Percentiles rank a stretch among this genome's conserved stretches.
These are phyloP conservation scores for Ceratobasidium sp. DNA, from an alignment of 1,284 basidiomycete species.

Conservation along the genomic window DNA sequence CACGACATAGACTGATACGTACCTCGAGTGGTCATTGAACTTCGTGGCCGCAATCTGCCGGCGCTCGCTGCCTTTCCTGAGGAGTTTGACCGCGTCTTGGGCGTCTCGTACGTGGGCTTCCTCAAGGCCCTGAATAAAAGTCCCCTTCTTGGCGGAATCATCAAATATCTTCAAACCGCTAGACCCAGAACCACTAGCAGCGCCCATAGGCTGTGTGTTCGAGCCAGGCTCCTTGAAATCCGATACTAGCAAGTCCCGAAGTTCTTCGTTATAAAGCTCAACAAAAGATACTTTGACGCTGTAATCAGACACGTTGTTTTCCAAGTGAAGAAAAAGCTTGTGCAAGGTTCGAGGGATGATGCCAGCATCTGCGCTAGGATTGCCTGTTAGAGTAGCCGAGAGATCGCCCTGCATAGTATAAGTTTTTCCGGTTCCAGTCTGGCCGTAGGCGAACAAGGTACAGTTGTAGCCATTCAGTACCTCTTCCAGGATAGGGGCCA, in stretches of 20 bases:
- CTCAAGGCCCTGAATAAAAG: slow-evolving; percentile 95
- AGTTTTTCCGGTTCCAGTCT: slow-evolving; percentile 99
- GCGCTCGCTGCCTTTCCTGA: slow-evolving; percentile 90
- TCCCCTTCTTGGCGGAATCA: slow-evolving; percentile 87
- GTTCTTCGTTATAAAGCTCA: slow-evolving; percentile 99
- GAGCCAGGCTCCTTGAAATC: slow-evolving; percentile 76
- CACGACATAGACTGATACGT: not conserved
- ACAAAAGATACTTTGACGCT: slow-evolving; percentile 95
- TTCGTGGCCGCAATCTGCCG: slow-evolving; percentile 97
- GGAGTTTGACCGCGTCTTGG: slow-evolving; percentile 85
- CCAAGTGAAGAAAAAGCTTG: slow-evolving; percentile 91
- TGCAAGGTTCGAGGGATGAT: slow-evolving; percentile 98
- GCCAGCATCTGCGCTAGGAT: slow-evolving; percentile 90
- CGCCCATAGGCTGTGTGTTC: slow-evolving; percentile 76
- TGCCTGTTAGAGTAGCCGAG: slow-evolving; percentile 83
- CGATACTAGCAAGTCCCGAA: slow-evolving; percentile 89
- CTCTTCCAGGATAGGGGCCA: slow-evolving; percentile 92
- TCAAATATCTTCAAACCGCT: slow-evolving; percentile 91
- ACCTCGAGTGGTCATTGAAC: slow-evolving; percentile 95
- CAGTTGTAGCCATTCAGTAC: slow-evolving; percentile 97
- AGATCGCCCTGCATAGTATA: slow-evolving; percentile 97
- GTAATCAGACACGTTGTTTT: slow-evolving; percentile 83
- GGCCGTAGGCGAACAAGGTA: slow-evolving; percentile 98
- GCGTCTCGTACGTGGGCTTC: slow-evolving; percentile 89
- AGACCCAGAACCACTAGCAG: slow-evolving; percentile 63